Base-by-base conservation (phyloP, 2,329 filamentous ascomycete genomes). In the Aspergillus alliaceus region DNA sequence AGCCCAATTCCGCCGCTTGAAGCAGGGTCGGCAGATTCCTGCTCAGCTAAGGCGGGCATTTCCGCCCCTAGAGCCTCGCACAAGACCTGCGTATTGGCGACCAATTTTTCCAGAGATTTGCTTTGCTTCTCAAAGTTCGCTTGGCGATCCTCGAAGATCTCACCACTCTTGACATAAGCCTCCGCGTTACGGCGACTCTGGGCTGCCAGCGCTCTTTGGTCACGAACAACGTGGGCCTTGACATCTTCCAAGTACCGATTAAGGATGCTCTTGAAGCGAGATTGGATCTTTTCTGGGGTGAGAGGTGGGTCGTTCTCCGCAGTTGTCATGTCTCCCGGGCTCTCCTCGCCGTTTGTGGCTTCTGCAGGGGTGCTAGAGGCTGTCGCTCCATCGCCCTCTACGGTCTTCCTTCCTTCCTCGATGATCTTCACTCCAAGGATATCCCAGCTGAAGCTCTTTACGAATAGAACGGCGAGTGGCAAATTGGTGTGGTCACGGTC, bases 61-160 rank as follows among this genome's bases (percentile, higher is more conserved):
- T 99, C 93, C 22, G 85, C 87, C 6, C 91, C 90, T 60, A 99
- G 83, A 9, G 88, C 87, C 74, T 98, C 95, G 37, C 93, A 93
- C 58, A 99, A 82, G 18, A 93, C 85, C 71, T 99, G 96, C 0
- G 93, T 92, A 73, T 96, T 98, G 22, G 91, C 81, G 25, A 96
- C 82, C 3, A 99, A 83, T 63, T 93, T 92, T 72, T 99, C 95
- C 70, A 98, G 91, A 0, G 89, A 84, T 75, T 98, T 99, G 56
- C 93, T 82, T 65, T 95, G 90, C 74, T 93, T 97, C 72, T 99
- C 96, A 65, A 96, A 96, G 70, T 93, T 98, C 53, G 92, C 86
- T 72, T 99, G 95, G 51, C 95, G 89, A 69, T 99, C 95, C 72
- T 99, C 95, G 63, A 99, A 98, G 5, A 99, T 93, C 71, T 99